Evolutionary conservation across 1,284 basidiomycete species (phyloP).

Genomic region (Rhizoctonia solani): DNA sequence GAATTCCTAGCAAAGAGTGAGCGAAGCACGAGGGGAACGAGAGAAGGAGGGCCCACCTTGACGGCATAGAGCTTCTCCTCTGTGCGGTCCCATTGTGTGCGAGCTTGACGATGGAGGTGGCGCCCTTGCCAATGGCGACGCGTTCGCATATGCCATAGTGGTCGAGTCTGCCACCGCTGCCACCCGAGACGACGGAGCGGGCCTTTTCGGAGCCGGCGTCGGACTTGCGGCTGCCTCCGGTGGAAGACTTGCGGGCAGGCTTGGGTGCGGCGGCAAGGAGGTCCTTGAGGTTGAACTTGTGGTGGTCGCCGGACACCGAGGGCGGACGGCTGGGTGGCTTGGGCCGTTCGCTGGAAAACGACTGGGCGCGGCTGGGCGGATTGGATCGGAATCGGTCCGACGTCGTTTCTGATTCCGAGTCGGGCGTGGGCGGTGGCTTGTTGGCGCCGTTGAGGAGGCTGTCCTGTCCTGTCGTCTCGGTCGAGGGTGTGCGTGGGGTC

Average conservation of each 20-base stretch:
- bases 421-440: slow-evolving; percentile 23
- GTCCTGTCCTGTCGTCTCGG: slow-evolving; percentile 36
- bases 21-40: neutral
- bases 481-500: slow-evolving; percentile 40
- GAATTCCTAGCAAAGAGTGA: slow-evolving; percentile 71
- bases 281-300: slow-evolving; percentile 84
- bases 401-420: slow-evolving; percentile 25
- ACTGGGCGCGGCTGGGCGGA: slow-evolving; percentile 36
- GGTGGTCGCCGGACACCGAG: slow-evolving; percentile 50
- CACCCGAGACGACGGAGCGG: slow-evolving; percentile 54
- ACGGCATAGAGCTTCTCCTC: slow-evolving; percentile 99
- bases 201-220: slow-evolving; percentile 58
- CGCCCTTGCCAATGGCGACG: slow-evolving; percentile 96
- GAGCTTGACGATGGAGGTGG: slow-evolving; percentile 92
- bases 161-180: slow-evolving; percentile 67
- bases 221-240: slow-evolving; percentile 65
- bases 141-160: slow-evolving; percentile 99
- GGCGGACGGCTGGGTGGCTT: slow-evolving; percentile 43
- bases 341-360: slow-evolving; percentile 41
- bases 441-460: slow-evolving; percentile 14
- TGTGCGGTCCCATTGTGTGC: slow-evolving; percentile 98
- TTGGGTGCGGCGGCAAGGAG: slow-evolving; percentile 71
- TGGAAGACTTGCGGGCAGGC: slow-evolving; percentile 67
- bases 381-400: slow-evolving; percentile 33
- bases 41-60: slow-evolving; percentile 64